Percentiles rank a stretch among this genome's conserved stretches.
phyloP scores from a whole-genome alignment of 805 yeast genomes.

The Yamadazyma tumulicola region DNA sequence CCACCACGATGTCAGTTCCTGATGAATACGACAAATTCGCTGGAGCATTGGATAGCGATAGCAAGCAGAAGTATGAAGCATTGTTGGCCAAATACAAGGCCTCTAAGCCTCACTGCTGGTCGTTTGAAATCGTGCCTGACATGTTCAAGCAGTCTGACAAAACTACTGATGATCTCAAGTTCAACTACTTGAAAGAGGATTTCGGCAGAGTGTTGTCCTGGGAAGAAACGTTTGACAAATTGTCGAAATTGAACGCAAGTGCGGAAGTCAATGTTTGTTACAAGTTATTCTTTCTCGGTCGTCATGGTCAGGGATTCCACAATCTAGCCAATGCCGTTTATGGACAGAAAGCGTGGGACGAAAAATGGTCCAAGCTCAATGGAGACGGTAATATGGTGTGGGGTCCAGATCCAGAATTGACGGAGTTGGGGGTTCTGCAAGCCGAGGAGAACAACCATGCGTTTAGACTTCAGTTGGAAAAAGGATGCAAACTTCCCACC shows the following conservation, averaged over 20 bases:
- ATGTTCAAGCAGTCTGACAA: conserved; percentile 42
- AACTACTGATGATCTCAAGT: conserved; percentile 39
- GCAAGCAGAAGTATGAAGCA: conserved; percentile 13
- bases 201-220: conserved; percentile 42
- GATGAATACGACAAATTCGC: conserved; percentile 26
- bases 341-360: conserved; percentile 46
- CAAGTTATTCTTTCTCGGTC: conserved; percentile 45
- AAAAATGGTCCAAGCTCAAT: conserved; percentile 39
- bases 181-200: conserved; percentile 39
- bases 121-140: conserved; percentile 38
- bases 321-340: conserved; percentile 44
- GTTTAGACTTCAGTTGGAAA: conserved; percentile 26
- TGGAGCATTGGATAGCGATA: conserved; percentile 22
- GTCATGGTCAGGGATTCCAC: conserved; percentile 57
- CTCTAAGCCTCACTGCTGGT: conserved; percentile 23
- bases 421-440: conserved; percentile 42
- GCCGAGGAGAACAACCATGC: conserved; percentile 42
- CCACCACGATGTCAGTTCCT: conserved; percentile 15
- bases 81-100: conserved; percentile 8
- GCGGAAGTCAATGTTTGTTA: conserved; percentile 28
- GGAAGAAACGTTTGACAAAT: conserved; percentile 25
- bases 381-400: conserved; percentile 47
- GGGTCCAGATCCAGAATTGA: conserved; percentile 52
- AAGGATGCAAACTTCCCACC: conserved; percentile 34
- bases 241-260: conserved; percentile 32